A percentile compares a stretch with the other conserved stretches of the same genome.
phyloP scores from a whole-genome alignment of 208 protist genomes.

The Porcisia deanei region DNA sequence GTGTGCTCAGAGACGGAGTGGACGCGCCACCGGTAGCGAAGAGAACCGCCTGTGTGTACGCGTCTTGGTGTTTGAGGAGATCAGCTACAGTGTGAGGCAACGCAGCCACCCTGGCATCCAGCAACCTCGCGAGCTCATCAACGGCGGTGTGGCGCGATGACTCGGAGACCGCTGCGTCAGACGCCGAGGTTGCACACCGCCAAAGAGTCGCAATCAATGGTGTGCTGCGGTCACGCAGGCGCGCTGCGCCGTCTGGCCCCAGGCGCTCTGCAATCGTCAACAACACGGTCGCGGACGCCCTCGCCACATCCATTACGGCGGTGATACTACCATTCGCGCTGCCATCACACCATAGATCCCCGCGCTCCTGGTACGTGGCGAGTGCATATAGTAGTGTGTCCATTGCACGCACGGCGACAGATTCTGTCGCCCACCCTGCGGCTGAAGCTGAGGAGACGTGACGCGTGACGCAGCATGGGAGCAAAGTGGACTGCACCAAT shows the following conservation, averaged over 20 bases:
- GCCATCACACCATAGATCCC: not conserved
- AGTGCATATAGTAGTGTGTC: conserved; percentile 20
- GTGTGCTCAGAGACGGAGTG: conserved; percentile 12
- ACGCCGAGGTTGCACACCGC: conserved; percentile 1
- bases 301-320: conserved; percentile 17
- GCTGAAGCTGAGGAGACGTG: conserved; percentile 1
- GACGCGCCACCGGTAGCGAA: conserved; percentile 21
- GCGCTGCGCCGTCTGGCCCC: not conserved
- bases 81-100: conserved; percentile 16
- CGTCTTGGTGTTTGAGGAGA: conserved; percentile 15
- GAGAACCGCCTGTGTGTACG: conserved; percentile 36
- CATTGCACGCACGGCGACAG: conserved; percentile 5
- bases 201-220: conserved; percentile 10
- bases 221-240: conserved; percentile 5
- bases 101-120: conserved; percentile 3
- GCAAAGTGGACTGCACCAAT: conserved; percentile 27
- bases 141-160: conserved; percentile 5
- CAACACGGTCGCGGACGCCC: conserved; percentile 3
- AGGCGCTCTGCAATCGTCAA: not conserved
- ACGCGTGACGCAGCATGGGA: conserved; percentile 32
- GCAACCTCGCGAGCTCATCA: conserved; percentile 9
- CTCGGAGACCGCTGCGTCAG: not conserved
- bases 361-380: conserved; percentile 1
- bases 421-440: not conserved
- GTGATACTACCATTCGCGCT: not conserved